Conservation (phyloP, 306 rosid species). For the Vachellia pachyceras region DNA sequence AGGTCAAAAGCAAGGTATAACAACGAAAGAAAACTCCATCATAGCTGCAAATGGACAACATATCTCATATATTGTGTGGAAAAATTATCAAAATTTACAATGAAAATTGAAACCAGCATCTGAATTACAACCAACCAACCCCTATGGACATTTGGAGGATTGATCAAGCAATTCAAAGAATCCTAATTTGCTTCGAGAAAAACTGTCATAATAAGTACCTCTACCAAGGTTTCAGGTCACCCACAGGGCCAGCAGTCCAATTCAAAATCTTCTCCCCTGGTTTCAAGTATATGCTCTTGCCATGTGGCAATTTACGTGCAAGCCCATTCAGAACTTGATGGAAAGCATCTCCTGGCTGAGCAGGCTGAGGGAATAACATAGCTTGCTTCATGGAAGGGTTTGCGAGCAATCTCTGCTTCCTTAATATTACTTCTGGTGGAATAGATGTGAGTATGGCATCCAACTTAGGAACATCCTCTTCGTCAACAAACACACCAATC, state of each 20-base stretch:
- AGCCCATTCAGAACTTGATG: slow-evolving; percentile 96
- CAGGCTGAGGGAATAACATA: slow-evolving; percentile 93
- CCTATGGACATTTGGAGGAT: slow-evolving; percentile 47
- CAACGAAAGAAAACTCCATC: not conserved
- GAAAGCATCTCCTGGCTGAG: slow-evolving; percentile 86
- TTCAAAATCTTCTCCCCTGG: slow-evolving; percentile 70
- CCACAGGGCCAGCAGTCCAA: slow-evolving; percentile 96
- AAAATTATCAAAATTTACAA: slow-evolving; percentile 52
- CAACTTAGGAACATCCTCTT: slow-evolving; percentile 84
- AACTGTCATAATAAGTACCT: slow-evolving; percentile 4
- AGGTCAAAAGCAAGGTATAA: not conserved
- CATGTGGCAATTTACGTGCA: slow-evolving; percentile 87
- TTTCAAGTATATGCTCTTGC: slow-evolving; percentile 62
- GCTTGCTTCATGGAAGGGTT: slow-evolving; percentile 99
- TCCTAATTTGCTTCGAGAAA: slow-evolving; percentile 34
- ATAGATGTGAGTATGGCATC: slow-evolving; percentile 87
- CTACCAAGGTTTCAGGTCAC: slow-evolving; percentile 92
- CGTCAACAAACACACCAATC: slow-evolving; percentile 84
- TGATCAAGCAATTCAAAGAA: slow-evolving; percentile 37
- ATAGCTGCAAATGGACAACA: slow-evolving; percentile 36
- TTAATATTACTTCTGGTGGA: slow-evolving; percentile 75
- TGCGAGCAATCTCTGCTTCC: slow-evolving; percentile 94
- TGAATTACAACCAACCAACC: slow-evolving; percentile 44
- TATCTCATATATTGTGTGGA: slow-evolving; percentile 29
- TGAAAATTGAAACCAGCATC: slow-evolving; percentile 35